A percentile compares a stretch with the other conserved stretches of the same genome.
These are phyloP conservation scores for Termitomyces eurrhizus DNA, from an alignment of 768 basidiomycete species.

Conservation along the genomic window DNA sequence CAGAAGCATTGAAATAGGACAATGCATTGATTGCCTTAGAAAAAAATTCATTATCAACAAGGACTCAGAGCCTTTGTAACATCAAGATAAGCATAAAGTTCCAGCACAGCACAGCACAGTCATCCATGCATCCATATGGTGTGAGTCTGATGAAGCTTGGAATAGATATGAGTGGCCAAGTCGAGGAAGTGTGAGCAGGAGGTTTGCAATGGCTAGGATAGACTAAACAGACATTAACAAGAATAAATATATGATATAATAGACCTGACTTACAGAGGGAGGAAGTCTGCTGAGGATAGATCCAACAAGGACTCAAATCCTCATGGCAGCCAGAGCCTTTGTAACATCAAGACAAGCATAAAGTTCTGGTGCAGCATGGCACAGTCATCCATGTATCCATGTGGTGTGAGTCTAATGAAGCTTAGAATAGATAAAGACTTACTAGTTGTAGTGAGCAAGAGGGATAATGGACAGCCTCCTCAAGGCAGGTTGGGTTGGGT, in stretches of 20 bases:
- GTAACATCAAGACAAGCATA: constrained; percentile 63
- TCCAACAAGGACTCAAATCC: constrained; percentile 42
- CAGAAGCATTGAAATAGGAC: no score
- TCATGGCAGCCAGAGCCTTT: constrained; percentile 68
- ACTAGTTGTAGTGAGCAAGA: no score
- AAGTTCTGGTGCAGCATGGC: background rate
- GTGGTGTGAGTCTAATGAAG: constrained; percentile 39
- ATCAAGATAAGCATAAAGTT: constrained; percentile 29
- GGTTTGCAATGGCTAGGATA: constrained; percentile 62
- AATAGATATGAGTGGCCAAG: constrained; percentile 88
- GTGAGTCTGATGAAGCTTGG: constrained; percentile 47
- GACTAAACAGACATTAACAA: constrained; percentile 41
- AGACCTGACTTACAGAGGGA: constrained; percentile 54
- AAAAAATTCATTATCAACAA: constrained; percentile 66
- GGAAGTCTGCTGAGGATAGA: constrained; percentile 61
- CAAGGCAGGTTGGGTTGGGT: no score
- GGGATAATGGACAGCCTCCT: no score
- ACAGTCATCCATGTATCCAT: no score
- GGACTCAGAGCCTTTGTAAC: constrained; percentile 48
- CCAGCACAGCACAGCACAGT: no score
- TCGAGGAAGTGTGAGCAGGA: constrained; percentile 79
- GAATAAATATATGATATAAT: constrained; percentile 3
- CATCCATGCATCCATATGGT: no score
- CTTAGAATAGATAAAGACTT: constrained; percentile 70
- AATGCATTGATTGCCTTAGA: constrained; percentile 9